Base-by-base conservation (phyloP, 306 rosid species). In the Ziziphus jujuba region DNA sequence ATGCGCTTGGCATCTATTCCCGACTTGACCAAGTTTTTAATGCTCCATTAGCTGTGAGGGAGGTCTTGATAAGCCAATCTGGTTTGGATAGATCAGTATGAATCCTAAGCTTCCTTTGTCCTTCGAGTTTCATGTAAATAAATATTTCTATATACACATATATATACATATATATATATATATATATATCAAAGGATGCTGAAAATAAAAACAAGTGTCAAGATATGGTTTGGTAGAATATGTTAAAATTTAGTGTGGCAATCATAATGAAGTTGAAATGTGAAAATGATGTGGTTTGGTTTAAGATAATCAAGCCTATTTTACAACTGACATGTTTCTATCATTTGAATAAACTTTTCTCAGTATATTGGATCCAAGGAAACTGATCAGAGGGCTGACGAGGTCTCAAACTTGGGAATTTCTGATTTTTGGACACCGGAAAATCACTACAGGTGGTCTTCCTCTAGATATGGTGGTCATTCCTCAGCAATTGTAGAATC, bases 1-100 rank as follows among this genome's bases (percentile, higher is more conserved):
- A 55, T 50, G 80, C 79, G 51, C 82, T 93, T 77, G 98, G 96
- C 20, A 84, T 93, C 52, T 58, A 74, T 75, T 87, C 96, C 50
- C 89, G 97, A 36, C 79, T 93, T 60, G 98, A 93, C 78, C 86
- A 90, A 88, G 78, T 90, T 76, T 90, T 93, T 86, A 96, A 88
- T 51, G 98, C 98, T 68, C 97, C 98, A 52, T 34, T 23, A 70
- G 97, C 97, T 38, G 97, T 93, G 68, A 93, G 81, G 88, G 96
- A 93, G 76, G 93, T 75, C 63, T 83, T 93, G 85, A 83, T 49
- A 70, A 63, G 77, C 73, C 96, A 87, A 67, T 86, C 47, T 77
- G 72, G 71, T 69, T 84, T 93, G 60, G 93, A 93, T 61, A 73
- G 57, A 76, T 87, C 98, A 6, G 97, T 93, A 86, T 73, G 96